These are phyloP conservation scores for Niebla homalea DNA, from an alignment of 495 filamentous ascomycete genomes.

Conservation along the genomic window DNA sequence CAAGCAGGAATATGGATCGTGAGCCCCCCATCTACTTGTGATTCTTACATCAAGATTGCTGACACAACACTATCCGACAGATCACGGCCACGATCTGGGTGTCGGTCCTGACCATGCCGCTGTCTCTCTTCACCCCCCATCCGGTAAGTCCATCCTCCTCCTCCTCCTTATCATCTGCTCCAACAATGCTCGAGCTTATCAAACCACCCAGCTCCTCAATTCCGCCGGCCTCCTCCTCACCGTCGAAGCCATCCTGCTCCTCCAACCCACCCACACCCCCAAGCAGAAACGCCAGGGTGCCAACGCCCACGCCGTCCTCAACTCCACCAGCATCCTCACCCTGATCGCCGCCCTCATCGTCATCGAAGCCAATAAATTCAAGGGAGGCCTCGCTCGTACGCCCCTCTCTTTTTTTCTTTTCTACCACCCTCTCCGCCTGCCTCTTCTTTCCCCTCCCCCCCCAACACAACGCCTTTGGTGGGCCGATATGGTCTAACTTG, in stretches of 20 bases:
- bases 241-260: constrained; percentile 65
- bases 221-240: constrained; percentile 58
- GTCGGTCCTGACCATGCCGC: constrained; percentile 48
- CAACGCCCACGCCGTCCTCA: constrained; percentile 51
- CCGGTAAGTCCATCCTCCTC: constrained; percentile 38
- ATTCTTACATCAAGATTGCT: background rate
- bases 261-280: constrained; percentile 75
- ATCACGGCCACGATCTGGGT: constrained; percentile 63
- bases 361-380: constrained; percentile 73
- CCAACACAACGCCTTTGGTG: no score
- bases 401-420: background rate
- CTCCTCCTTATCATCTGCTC: background rate
- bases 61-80: constrained; percentile 26
- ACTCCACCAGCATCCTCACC: constrained; percentile 44
- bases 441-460: background rate
- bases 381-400: constrained; percentile 34
- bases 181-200: background rate
- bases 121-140: constrained; percentile 72
- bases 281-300: constrained; percentile 61
- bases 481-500: background rate
- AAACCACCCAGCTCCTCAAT: constrained; percentile 50
- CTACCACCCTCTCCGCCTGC: background rate
- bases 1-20: constrained; percentile 57
- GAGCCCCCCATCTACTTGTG: constrained; percentile 13
- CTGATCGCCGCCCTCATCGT: constrained; percentile 56